These are phyloP conservation scores for Endogone sp. DNA, from an alignment of 192 early-diverging fungal species.

Conservation along the genomic window DNA sequence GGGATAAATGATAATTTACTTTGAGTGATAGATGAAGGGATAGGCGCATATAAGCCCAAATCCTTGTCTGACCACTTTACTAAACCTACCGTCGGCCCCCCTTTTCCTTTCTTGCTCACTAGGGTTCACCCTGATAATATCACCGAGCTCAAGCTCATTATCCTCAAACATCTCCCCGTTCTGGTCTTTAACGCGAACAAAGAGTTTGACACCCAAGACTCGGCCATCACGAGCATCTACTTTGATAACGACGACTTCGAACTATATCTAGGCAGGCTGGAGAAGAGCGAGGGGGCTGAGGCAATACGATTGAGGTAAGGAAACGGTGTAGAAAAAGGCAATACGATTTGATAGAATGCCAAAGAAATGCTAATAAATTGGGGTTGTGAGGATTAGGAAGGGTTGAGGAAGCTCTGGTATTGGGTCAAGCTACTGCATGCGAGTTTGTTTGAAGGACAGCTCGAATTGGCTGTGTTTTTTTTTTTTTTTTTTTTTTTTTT, in stretches of 20 bases:
- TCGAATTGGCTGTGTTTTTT: too few species aligned
- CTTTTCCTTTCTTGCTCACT: neutral
- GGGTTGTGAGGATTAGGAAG: too few species aligned
- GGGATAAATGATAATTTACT: neutral
- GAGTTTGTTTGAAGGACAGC: too few species aligned
- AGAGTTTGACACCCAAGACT: slow-evolving; percentile 66
- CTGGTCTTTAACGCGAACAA: slow-evolving; percentile 86
- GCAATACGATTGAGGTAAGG: slow-evolving; percentile 72
- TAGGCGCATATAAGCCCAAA: neutral
- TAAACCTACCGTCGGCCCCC: neutral
- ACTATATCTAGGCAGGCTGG: slow-evolving; percentile 86
- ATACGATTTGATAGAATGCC: neutral
- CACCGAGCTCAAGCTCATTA: slow-evolving; percentile 90
- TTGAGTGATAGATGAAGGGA: neutral
- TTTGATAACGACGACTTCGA: slow-evolving; percentile 96
- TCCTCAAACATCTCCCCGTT: slow-evolving; percentile 92
- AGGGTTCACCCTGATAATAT: slow-evolving; percentile 95
- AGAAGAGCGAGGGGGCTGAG: slow-evolving; percentile 91
- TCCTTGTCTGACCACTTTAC: neutral
- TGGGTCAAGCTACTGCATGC: too few species aligned
- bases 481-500: too few species aligned
- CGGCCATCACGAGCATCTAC: slow-evolving; percentile 94
- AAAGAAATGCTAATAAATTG: neutral
- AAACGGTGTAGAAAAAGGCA: neutral
- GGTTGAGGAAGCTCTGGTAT: too few species aligned